These are phyloP conservation scores for Suillus plorans DNA, from an alignment of 768 basidiomycete genomes.

Conservation along the genomic window DNA sequence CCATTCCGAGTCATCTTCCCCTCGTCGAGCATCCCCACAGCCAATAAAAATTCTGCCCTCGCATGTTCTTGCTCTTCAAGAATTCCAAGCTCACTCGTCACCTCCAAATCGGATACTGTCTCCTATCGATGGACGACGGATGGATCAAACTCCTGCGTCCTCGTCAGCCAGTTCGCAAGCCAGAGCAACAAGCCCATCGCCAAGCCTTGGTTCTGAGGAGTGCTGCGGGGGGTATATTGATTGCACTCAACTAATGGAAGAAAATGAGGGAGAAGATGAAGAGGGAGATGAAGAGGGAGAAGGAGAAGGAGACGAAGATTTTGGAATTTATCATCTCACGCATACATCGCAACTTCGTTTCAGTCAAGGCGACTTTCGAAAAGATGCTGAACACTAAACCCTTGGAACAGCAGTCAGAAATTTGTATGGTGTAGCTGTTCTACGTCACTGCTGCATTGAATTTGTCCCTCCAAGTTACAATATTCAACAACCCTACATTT, in stretches of 20 bases:
- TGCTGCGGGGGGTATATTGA: constrained; percentile 54
- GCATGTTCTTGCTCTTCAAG: neutral
- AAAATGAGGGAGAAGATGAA: constrained; percentile 12
- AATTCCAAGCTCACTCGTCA: neutral
- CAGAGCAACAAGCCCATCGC: constrained; percentile 17
- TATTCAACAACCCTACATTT: neutral
- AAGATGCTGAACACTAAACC: neutral
- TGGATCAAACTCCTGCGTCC: neutral
- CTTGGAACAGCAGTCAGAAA: neutral
- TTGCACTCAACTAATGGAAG: constrained; percentile 41
- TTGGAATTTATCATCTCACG: neutral
- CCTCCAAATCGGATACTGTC: neutral
- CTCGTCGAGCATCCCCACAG: constrained; percentile 23
- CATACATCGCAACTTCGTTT: constrained; percentile 1
- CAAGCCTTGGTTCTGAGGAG: constrained; percentile 40
- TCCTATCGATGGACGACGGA: neutral
- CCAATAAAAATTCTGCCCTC: neutral
- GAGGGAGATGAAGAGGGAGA: constrained; percentile 14
- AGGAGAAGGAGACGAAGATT: neutral
- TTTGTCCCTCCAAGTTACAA: neutral
- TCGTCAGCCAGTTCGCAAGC: neutral
- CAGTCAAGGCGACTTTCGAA: neutral
- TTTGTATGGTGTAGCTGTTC: neutral
- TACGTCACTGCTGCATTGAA: neutral
- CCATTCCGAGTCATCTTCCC: constrained; percentile 22